Evolutionary conservation across 805 yeast species (phyloP), one percentile per base, ranked within the genome.

Genomic region (Saccharomycopsis schoenii): DNA sequence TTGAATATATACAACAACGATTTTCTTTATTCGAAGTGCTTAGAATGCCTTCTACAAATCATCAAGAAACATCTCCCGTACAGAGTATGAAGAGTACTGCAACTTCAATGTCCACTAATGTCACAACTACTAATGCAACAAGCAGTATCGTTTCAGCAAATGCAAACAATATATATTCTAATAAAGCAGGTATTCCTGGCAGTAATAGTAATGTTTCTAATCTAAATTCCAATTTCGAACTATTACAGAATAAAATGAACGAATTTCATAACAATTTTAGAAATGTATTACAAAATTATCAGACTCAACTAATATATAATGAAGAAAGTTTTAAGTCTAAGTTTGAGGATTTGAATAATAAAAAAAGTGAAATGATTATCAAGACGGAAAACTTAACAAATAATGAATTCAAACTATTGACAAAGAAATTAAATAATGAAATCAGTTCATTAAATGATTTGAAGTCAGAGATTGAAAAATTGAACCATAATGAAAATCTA

Each of bases 381-480:
- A 58, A 60, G 25, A 39, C 52, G 1, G 55, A 42, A 15, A 21
- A 40, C n/a, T 36, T 61, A 10, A 43, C 36, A 15, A 60, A 63
- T 29, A 55, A 58, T 12, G 61, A 58, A n/a, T 19, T 25, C 11
- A 58, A 43, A 24, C 29, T 47, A 15, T 47, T 47, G 3, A 55
- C 59, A 4, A 52, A 37, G 17, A 56, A 58, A 24, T 40, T 63
- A 42, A 56, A 29, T 15, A 50, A n/a, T 25, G 64, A 63, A 24
- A n/a, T 58, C 10, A 43, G 25, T 15, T 54, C 58, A 2, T 43
- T 63, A 37, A 56, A 58, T 40, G 61, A 58, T 9, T 52, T 62
- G 36, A 60, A 56, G 19, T 19, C 36, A 2, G 56, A 60, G 41
- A 58, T 62, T n/a, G 63, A 62, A 6, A 62, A 62, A 37, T 42